These are phyloP conservation scores for Nicotiana obtusifolia DNA, from an alignment of 257 asterid species.

Conservation along the genomic window DNA sequence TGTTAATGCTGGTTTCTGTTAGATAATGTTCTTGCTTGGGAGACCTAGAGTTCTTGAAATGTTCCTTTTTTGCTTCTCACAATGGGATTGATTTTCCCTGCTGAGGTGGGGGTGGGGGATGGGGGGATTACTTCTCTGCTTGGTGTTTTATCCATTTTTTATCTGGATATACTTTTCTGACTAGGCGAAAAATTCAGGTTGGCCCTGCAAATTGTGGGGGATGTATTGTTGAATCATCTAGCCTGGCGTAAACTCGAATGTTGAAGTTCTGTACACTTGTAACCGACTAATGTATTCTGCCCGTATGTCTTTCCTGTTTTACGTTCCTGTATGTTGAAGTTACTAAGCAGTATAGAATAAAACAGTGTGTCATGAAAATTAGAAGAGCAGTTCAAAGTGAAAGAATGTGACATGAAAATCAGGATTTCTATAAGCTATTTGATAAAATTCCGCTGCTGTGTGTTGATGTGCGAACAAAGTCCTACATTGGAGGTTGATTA, in stretches of 20 bases:
- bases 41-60: background rate
- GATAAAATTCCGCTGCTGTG: background rate
- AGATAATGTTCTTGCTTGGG: background rate
- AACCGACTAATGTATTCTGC: too few species aligned
- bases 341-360: background rate
- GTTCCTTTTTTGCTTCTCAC: background rate
- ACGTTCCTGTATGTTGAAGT: background rate
- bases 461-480: too few species aligned
- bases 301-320: background rate
- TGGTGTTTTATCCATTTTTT: background rate
- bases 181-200: background rate
- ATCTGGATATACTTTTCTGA: background rate
- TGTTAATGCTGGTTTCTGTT: background rate
- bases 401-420: background rate
- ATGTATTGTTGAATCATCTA: background rate
- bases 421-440: background rate
- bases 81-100: background rate
- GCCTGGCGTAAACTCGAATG: background rate
- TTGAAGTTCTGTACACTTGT: background rate
- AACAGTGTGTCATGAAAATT: background rate
- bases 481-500: too few species aligned
- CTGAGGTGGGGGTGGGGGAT: background rate
- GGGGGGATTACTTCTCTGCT: background rate
- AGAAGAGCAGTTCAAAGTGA: background rate
- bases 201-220: background rate